Evolutionary conservation across 495 filamentous ascomycete genomes (phyloP).

Genomic region (Penicillium daleae): DNA sequence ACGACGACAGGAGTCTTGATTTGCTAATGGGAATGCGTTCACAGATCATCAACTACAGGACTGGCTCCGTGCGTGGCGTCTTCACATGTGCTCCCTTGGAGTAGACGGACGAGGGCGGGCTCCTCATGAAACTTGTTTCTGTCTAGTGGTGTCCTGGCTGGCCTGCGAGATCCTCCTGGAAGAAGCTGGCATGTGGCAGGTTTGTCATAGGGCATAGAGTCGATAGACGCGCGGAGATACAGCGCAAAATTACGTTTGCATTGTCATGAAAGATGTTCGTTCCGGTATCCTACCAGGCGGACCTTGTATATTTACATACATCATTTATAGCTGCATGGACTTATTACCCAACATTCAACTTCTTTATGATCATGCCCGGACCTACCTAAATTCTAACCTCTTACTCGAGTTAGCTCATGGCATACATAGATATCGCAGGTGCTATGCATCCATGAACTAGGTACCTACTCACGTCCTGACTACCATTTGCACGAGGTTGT

Average conservation of each 20-base stretch:
- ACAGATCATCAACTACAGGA: constrained; percentile 49
- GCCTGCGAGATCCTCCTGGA: neutral
- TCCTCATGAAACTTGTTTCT: neutral
- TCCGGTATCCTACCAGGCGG: neutral
- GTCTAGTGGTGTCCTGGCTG: neutral
- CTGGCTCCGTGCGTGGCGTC: constrained; percentile 48
- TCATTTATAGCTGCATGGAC: constrained; percentile 6
- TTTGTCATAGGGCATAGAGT: neutral
- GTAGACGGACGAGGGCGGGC: constrained; percentile 10
- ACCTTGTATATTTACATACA: constrained; percentile 8
- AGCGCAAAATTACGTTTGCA: constrained; percentile 9
- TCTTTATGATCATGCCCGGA: no score
- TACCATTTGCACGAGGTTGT: no score
- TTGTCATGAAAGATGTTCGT: constrained; percentile 5
- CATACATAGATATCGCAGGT: no score
- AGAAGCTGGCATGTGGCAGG: constrained; percentile 4
- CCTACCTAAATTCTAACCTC: no score
- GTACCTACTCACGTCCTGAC: no score
- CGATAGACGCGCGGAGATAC: neutral
- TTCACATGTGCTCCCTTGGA: constrained; percentile 47
- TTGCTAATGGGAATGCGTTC: constrained; percentile 14
- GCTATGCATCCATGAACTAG: no score
- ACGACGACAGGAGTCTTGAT: neutral
- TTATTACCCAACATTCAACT: neutral
- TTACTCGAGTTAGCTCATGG: no score